A percentile compares a stretch with the other conserved stretches of the same genome.
Evolutionary conservation across 2,329 filamentous ascomycete genomes (phyloP).

Genomic region (Triangularia setosa): DNA sequence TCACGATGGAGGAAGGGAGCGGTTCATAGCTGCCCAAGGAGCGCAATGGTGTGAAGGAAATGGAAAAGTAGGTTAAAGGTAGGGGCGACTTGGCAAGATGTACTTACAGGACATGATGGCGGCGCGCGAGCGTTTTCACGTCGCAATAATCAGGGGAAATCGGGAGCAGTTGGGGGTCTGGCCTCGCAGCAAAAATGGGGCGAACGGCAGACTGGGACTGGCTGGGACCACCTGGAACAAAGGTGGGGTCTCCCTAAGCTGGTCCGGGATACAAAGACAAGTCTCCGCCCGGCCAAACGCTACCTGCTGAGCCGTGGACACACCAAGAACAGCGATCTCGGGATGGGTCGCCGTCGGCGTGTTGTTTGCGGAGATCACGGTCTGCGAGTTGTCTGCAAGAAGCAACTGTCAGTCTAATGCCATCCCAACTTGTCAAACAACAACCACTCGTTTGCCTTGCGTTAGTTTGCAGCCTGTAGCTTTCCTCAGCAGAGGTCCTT

Average conservation of each 20-base stretch:
- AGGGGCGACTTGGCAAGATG: neutral
- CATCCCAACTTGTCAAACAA: neutral
- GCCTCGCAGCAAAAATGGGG: neutral
- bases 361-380: neutral
- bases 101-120: neutral
- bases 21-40: neutral
- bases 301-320: neutral
- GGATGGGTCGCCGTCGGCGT: neutral
- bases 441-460: neutral
- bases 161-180: neutral
- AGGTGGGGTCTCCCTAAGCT: neutral
- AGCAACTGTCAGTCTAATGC: neutral
- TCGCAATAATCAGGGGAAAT: neutral
- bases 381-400: neutral
- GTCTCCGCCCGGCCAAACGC: neutral
- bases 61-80: neutral
- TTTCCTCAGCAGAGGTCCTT: neutral
- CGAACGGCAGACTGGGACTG: neutral
- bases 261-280: neutral
- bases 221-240: slow-evolving; percentile 2
- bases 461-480: neutral
- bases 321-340: neutral
- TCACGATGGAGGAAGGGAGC: neutral
- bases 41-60: neutral
- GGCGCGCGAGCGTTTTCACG: neutral